Evolutionary conservation across 768 basidiomycete genomes (phyloP).

Genomic region (Lepiota brunneoincarnata): DNA sequence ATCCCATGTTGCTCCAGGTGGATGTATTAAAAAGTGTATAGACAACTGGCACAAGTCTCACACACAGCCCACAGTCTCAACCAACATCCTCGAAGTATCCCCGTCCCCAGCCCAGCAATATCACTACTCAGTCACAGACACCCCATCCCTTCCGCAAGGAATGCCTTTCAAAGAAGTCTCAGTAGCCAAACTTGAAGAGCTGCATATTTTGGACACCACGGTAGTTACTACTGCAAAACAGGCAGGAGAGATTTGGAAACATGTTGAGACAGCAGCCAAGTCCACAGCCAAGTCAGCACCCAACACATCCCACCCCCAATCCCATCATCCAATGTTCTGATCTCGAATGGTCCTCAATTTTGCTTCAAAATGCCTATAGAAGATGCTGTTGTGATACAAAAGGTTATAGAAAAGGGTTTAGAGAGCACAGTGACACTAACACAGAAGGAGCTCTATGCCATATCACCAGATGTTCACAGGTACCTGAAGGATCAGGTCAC

Average conservation of each 20-base stretch:
- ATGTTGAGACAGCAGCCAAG: not conserved
- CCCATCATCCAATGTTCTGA: not conserved
- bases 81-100: conserved; percentile 3
- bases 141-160: not conserved
- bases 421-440: conserved; percentile 16
- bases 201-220: not conserved
- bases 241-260: not conserved
- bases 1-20: too few species aligned
- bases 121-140: not conserved
- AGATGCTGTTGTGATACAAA: conserved; percentile 3
- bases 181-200: not conserved
- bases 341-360: conserved; percentile 8
- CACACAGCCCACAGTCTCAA: not conserved
- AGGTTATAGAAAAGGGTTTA: conserved; percentile 9
- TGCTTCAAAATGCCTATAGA: conserved; percentile 15
- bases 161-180: not conserved
- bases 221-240: not conserved
- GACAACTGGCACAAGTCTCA: conserved; percentile 12
- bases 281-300: not conserved
- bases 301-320: not conserved
- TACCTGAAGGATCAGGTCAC: conserved; percentile 14
- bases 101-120: too few species aligned
- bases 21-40: conserved; percentile 1
- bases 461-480: conserved; percentile 15
- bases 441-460: conserved; percentile 13